phyloP scores from a whole-genome alignment of 2,329 filamentous ascomycete genomes.

The Neurospora sp. region DNA sequence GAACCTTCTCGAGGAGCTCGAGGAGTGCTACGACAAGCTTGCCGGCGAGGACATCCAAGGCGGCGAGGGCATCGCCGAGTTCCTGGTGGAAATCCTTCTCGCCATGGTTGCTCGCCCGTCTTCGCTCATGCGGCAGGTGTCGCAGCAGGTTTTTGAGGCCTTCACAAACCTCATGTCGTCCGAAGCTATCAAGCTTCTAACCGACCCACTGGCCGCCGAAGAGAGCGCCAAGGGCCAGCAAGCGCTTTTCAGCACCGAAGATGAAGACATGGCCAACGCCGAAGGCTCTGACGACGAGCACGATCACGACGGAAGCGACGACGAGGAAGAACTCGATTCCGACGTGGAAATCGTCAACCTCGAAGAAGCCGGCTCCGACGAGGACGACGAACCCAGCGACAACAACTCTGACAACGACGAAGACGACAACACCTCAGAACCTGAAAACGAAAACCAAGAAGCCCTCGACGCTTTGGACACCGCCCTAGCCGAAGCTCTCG shows the following conservation, averaged over 20 bases:
- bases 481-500: conserved; percentile 68
- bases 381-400: conserved; percentile 30
- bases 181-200: conserved; percentile 57
- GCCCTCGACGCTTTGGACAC: conserved; percentile 52
- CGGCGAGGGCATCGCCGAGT: conserved; percentile 52
- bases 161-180: conserved; percentile 68
- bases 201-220: conserved; percentile 63
- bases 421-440: conserved; percentile 27
- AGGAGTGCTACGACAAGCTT: conserved; percentile 61
- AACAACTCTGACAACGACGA: conserved; percentile 30
- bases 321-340: conserved; percentile 27
- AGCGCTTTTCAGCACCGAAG: conserved; percentile 68
- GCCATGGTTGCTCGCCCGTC: conserved; percentile 82
- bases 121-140: conserved; percentile 73
- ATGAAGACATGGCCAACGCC: conserved; percentile 47
- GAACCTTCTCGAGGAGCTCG: conserved; percentile 72
- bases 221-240: conserved; percentile 79
- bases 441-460: conserved; percentile 32
- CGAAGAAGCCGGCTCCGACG: conserved; percentile 30
- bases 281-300: conserved; percentile 34
- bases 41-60: conserved; percentile 41
- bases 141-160: conserved; percentile 76
- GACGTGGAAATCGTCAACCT: conserved; percentile 33
- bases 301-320: conserved; percentile 31
- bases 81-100: conserved; percentile 80